Evolutionary conservation across 768 basidiomycete genomes (phyloP), one percentile per base, ranked within the genome.

Genomic region (Termitomyces titanicus): DNA sequence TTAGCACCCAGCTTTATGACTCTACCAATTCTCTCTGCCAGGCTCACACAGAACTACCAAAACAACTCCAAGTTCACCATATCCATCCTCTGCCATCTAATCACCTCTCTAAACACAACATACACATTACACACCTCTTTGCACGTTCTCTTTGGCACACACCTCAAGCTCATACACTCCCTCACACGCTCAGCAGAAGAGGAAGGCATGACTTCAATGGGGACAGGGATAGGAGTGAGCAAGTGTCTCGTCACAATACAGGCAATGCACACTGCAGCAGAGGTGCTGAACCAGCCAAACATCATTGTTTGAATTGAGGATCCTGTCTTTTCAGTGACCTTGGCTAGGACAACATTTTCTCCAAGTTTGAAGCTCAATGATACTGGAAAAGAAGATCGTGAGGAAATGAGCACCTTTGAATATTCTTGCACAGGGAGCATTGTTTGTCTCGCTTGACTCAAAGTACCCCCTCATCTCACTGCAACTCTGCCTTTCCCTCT

Each of bases 1-100:
- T 47, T 61, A 87, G 85, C 85, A 87, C 61, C 85, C 89, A 3
- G 78, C 86, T 10, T 73, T 92, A 11, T 76, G 82, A 51, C 68
- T 74, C 7, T 85, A 86, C 64, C 79, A 1, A 71, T 83, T 34
- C 79, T 89, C 33, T 84, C 86, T 17, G 81, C 85, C 3, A 82
- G 79, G 35, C 74, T 91, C 47, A 72, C 83, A 5, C 56, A 57
- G 29, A 74, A 81, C 61, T 69, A 77, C 48, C 72, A 71, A 54
- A 58, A 66, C 18, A 85, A 85, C 62, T 60, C 74, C 5, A 88
- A 85, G 66, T 81, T 80, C 57, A 81, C 85, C 0, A 83, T 83
- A 37, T 81, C 78, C 12, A 72, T 81, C 15, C 69, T 90, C 37
- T 79, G 80, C 27, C 80, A 80, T 33, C 74, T 85, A 9, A 64